Evolutionary conservation across 208 protist species (phyloP).

Genomic region (Jaenimonas drosophilae): DNA sequence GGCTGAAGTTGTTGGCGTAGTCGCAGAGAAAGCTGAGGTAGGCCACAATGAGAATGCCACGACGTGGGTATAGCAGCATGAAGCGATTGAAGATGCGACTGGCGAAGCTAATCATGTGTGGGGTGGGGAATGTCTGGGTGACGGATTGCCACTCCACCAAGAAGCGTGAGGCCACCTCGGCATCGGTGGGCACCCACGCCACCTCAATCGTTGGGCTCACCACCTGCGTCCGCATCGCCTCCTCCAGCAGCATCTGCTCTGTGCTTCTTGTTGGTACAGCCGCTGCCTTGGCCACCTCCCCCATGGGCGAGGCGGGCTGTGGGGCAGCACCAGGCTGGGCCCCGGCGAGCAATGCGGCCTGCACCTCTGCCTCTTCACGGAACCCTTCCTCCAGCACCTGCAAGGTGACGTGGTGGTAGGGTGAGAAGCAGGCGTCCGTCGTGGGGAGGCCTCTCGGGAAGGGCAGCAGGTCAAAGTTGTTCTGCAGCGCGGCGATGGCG

Average conservation of each 20-base stretch:
- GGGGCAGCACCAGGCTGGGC: background rate
- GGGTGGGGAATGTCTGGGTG: constrained; percentile 6
- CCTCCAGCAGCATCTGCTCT: constrained; percentile 6
- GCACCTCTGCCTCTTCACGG: constrained; percentile 1
- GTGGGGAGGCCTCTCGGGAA: constrained; percentile 9
- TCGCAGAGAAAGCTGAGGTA: constrained; percentile 15
- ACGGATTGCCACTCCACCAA: constrained; percentile 3
- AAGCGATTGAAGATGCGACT: constrained; percentile 15
- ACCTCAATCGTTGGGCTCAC: constrained; percentile 5
- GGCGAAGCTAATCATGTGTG: constrained; percentile 17
- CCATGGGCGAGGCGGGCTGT: background rate
- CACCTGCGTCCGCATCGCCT: constrained; percentile 9
- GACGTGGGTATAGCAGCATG: constrained; percentile 7
- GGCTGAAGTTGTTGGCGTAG: constrained; percentile 9
- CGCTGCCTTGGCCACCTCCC: background rate
- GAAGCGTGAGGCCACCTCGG: constrained; percentile 6
- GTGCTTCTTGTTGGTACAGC: background rate
- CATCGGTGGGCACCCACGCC: constrained; percentile 11
- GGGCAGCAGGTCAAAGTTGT: constrained; percentile 9
- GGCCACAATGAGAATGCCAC: background rate
- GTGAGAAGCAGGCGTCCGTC: constrained; percentile 10
- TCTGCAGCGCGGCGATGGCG: constrained; percentile 7
- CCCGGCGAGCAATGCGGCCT: background rate
- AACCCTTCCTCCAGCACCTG: constrained; percentile 6
- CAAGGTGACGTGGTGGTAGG: constrained; percentile 3